These are phyloP conservation scores for Tylopilus intermedius DNA, from an alignment of 768 basidiomycete genomes.

Conservation along the genomic window DNA sequence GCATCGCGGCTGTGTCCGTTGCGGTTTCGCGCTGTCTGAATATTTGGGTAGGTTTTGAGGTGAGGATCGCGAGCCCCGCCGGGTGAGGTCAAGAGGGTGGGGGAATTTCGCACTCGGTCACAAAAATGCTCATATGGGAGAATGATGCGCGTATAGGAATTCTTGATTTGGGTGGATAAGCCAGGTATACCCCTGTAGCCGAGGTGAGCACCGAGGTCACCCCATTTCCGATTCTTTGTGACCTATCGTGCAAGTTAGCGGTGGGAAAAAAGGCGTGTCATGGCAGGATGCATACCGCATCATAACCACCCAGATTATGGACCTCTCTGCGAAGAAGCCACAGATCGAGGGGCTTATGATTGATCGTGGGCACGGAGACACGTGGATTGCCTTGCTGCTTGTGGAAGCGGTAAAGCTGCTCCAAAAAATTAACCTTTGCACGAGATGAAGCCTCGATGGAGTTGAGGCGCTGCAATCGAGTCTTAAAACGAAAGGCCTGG, in stretches of 20 bases:
- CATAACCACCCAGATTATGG: conserved; percentile 81
- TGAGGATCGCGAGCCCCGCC: conserved; percentile 43
- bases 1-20: conserved; percentile 39
- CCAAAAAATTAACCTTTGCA: conserved; percentile 95
- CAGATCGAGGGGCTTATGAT: conserved; percentile 87
- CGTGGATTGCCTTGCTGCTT: conserved; percentile 90
- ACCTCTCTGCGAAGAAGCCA: conserved; percentile 94
- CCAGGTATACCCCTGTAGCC: conserved; percentile 82
- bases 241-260: conserved; percentile 50
- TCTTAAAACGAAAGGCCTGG: conserved; percentile 88
- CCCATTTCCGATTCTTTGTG: conserved; percentile 81
- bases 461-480: conserved; percentile 89
- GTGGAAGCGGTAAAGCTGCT: conserved; percentile 95
- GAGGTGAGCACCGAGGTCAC: conserved; percentile 72
- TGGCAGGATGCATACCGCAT: conserved; percentile 53
- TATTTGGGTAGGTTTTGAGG: conserved; percentile 52
- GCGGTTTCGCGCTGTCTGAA: conserved; percentile 38
- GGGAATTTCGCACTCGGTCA: conserved; percentile 65
- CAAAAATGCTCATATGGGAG: conserved; percentile 94
- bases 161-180: conserved; percentile 82
- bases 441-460: conserved; percentile 96
- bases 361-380: conserved; percentile 90
- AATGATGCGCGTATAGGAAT: conserved; percentile 85
- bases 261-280: conserved; percentile 16
- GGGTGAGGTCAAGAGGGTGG: conserved; percentile 38